These are phyloP conservation scores for Oenanthe javanica DNA, from an alignment of 140 eudicot species.

Conservation along the genomic window DNA sequence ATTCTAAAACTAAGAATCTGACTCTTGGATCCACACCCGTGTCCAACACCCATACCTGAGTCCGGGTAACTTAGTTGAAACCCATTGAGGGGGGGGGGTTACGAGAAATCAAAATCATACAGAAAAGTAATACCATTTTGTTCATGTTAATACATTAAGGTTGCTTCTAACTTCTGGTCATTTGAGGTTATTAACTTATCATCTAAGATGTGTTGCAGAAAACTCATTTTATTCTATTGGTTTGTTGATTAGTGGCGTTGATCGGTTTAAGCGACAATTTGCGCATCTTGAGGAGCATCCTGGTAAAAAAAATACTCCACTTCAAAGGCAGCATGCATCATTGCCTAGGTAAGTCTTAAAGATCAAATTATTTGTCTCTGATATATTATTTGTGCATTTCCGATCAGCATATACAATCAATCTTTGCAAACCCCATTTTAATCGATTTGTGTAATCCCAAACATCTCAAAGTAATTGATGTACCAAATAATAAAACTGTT, in stretches of 20 bases:
- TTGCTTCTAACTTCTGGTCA: not conserved
- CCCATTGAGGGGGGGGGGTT: too few relatives aligned
- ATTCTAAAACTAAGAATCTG: too few relatives aligned
- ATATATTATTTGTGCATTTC: not conserved
- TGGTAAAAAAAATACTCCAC: conserved; percentile 57
- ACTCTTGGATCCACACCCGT: too few relatives aligned
- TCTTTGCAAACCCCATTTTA: not conserved
- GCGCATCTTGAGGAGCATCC: conserved; percentile 87
- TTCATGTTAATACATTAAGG: not conserved
- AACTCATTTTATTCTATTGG: not conserved
- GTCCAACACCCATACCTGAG: too few relatives aligned
- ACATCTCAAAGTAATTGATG: not conserved
- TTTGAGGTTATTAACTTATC: not conserved
- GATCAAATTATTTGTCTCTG: not conserved
- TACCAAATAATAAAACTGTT: not conserved
- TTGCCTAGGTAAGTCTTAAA: conserved; percentile 62
- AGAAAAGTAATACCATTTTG: not conserved
- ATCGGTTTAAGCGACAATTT: conserved; percentile 89
- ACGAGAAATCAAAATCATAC: too few relatives aligned
- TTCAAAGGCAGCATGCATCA: conserved; percentile 83
- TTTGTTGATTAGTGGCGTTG: conserved; percentile 58
- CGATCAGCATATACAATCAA: not conserved
- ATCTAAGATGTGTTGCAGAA: not conserved
- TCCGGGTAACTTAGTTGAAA: too few relatives aligned
- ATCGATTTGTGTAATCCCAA: not conserved